Conservation (phyloP, 805 yeast genomes). For the Pichia cabralensis region DNA sequence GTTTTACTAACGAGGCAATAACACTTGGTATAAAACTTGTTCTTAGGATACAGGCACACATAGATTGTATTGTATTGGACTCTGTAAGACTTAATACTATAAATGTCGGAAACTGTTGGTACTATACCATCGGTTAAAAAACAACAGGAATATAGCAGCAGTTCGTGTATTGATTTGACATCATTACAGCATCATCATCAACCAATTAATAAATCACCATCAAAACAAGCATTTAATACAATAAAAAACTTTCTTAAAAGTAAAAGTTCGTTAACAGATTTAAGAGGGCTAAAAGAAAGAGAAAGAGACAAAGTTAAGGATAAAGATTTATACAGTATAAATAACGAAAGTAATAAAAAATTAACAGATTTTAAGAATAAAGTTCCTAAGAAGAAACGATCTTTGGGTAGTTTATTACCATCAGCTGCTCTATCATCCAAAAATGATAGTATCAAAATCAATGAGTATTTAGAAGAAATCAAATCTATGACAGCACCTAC, state of each 20-base stretch:
- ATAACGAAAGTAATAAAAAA: slow-evolving; percentile 1
- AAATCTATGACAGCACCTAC: neutral
- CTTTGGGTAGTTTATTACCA: slow-evolving; percentile 4
- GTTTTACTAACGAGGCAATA: no score
- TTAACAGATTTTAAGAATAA: slow-evolving; percentile 2
- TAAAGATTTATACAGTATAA: neutral
- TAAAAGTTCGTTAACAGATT: slow-evolving; percentile 6
- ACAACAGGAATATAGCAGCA: no score
- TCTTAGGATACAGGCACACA: no score
- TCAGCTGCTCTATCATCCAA: neutral
- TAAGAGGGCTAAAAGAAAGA: slow-evolving; percentile 2
- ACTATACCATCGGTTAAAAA: no score
- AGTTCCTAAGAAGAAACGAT: slow-evolving; percentile 4
- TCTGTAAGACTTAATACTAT: no score
- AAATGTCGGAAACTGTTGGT: no score
- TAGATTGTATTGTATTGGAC: no score
- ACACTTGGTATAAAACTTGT: no score
- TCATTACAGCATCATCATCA: neutral
- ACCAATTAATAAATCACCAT: slow-evolving; percentile 4
- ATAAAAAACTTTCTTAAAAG: slow-evolving; percentile 9
- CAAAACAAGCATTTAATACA: slow-evolving; percentile 5
- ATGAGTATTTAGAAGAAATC: no score
- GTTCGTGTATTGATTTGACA: no score
- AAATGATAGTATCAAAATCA: neutral
- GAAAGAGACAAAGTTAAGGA: slow-evolving; percentile 1